These are phyloP conservation scores for Colletotrichum higginsianum DNA, from an alignment of 2,329 filamentous ascomycete genomes.

Conservation along the genomic window DNA sequence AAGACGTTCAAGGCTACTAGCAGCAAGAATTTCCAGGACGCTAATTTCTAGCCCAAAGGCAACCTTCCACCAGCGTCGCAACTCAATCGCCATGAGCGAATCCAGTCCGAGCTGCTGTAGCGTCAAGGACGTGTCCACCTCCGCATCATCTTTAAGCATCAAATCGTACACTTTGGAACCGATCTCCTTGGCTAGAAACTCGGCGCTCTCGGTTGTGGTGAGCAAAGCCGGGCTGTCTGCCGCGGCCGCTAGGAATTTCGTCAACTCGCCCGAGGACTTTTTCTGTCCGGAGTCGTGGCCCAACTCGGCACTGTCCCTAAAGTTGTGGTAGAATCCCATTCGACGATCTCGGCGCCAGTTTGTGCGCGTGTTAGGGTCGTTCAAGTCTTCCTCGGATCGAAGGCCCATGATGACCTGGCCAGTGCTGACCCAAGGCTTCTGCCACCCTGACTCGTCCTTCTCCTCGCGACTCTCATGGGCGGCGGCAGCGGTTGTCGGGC, in stretches of 20 bases:
- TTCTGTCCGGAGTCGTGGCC: too few species aligned
- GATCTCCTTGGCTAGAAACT: not conserved
- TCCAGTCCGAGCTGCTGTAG: not conserved
- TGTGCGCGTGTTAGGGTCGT: not conserved
- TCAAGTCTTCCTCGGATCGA: not conserved
- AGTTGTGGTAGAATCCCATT: conserved; percentile 16
- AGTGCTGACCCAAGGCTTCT: not conserved
- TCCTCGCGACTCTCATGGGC: too few species aligned
- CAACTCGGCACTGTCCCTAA: not conserved
- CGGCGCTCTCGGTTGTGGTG: too few species aligned
- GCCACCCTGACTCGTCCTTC: too few species aligned
- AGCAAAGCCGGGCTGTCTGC: not conserved
- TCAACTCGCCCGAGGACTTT: too few species aligned
- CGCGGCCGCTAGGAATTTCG: not conserved
- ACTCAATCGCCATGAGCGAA: conserved; percentile 8
- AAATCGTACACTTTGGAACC: not conserved
- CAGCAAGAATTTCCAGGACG: too few species aligned
- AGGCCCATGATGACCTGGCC: conserved; percentile 11
- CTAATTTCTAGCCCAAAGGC: too few species aligned
- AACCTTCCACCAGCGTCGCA: not conserved
- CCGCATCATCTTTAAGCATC: not conserved
- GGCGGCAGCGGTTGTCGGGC: not conserved
- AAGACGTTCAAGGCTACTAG: too few species aligned
- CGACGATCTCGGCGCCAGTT: conserved; percentile 12
- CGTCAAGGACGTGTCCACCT: not conserved